These are phyloP conservation scores for Knoxia roxburghii DNA, from an alignment of 257 asterid species.

Conservation along the genomic window DNA sequence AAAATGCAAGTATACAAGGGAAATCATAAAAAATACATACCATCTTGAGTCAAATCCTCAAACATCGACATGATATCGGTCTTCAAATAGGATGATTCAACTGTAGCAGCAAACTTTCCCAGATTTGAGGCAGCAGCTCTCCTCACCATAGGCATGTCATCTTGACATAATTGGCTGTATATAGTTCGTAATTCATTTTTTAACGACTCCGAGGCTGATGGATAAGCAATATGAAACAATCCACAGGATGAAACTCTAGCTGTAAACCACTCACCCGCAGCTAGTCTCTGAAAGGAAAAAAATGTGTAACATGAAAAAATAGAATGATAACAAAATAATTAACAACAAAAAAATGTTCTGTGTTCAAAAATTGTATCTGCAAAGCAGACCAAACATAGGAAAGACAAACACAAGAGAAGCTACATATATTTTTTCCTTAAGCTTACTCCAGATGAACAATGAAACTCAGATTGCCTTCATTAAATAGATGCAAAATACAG, in stretches of 20 bases:
- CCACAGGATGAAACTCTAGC: slow-evolving; percentile 53
- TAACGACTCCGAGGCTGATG: slow-evolving; percentile 32
- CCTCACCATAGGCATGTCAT: slow-evolving; percentile 37
- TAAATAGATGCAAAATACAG: neutral
- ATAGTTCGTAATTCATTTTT: slow-evolving; percentile 30
- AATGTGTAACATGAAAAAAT: neutral
- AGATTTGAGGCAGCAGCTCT: slow-evolving; percentile 37
- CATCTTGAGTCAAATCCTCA: slow-evolving; percentile 71
- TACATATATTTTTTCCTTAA: neutral
- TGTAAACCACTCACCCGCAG: slow-evolving; percentile 52
- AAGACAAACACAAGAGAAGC: neutral
- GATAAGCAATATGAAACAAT: slow-evolving; percentile 49
- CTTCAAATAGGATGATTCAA: slow-evolving; percentile 31
- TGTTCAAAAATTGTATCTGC: neutral
- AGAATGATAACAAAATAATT: neutral
- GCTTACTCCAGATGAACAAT: neutral
- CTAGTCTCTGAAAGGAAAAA: slow-evolving; percentile 33
- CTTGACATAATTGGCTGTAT: slow-evolving; percentile 29
- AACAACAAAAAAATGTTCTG: neutral
- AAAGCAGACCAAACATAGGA: neutral
- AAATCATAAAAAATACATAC: slow-evolving; percentile 20
- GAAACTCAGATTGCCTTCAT: slow-evolving; percentile 5
- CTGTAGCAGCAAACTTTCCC: slow-evolving; percentile 33
- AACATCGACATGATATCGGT: slow-evolving; percentile 50
- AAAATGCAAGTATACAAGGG: neutral